Evolutionary conservation across 2,329 filamentous ascomycete genomes (phyloP).

Genomic region (Setomelanomma holmii): DNA sequence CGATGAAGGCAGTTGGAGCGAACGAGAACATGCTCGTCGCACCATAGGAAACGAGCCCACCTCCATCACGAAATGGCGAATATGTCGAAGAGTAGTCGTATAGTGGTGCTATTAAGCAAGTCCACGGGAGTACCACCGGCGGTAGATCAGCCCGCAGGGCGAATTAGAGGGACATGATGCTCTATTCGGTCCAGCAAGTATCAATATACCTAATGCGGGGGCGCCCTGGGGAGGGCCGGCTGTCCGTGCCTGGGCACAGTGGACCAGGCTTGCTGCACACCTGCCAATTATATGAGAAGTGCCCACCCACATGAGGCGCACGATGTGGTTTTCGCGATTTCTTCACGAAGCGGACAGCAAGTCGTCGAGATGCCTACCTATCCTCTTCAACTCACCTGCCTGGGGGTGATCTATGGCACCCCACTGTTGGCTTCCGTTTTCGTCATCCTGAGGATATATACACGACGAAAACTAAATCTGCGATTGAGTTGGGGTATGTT

Average conservation of each 20-base stretch:
- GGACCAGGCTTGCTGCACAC: constrained; percentile 22
- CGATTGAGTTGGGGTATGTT: constrained; percentile 46
- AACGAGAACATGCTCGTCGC: constrained; percentile 8
- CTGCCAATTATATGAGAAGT: constrained; percentile 36
- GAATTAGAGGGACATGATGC: constrained; percentile 18
- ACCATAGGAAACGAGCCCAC: constrained; percentile 11
- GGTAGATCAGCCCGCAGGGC: constrained; percentile 19
- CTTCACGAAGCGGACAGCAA: constrained; percentile 26
- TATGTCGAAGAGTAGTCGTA: constrained; percentile 9
- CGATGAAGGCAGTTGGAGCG: constrained; percentile 9
- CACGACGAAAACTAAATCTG: constrained; percentile 46
- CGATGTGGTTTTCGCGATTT: constrained; percentile 39
- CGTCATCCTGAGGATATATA: constrained; percentile 46
- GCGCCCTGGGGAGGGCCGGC: constrained; percentile 11
- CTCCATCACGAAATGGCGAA: constrained; percentile 6
- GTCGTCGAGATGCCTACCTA: constrained; percentile 46
- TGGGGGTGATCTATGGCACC: constrained; percentile 46
- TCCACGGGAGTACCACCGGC: constrained; percentile 20
- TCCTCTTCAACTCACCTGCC: constrained; percentile 47
- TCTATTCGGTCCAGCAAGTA: constrained; percentile 20
- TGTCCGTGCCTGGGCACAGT: constrained; percentile 22
- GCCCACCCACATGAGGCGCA: constrained; percentile 33
- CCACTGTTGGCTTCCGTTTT: constrained; percentile 43
- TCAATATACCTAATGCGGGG: constrained; percentile 31
- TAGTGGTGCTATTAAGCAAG: constrained; percentile 13